Conservation (phyloP, 208 protist species). For the Crithidia expoeki region DNA sequence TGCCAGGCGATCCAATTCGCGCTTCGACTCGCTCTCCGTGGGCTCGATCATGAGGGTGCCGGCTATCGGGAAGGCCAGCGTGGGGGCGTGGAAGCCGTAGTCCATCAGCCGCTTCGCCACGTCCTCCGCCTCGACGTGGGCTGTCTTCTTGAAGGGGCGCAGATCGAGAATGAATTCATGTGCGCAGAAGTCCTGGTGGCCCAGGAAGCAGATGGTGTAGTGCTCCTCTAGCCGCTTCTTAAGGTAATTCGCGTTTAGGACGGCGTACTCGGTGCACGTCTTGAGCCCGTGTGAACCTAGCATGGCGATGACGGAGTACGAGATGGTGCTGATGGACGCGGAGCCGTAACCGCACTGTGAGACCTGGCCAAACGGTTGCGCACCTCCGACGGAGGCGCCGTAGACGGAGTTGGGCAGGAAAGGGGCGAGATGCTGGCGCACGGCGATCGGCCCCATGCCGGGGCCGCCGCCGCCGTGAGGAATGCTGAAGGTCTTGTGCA, state of each 20-base stretch:
- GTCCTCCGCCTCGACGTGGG: conserved; percentile 95
- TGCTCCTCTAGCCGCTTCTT: conserved; percentile 91
- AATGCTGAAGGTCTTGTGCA: conserved; percentile 99
- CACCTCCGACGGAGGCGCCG: conserved; percentile 54
- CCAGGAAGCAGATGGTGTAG: conserved; percentile 95
- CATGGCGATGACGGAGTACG: conserved; percentile 96
- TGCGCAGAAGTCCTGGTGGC: conserved; percentile 79
- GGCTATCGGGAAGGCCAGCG: conserved; percentile 92
- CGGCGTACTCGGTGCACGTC: conserved; percentile 93
- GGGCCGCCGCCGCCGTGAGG: conserved; percentile 97
- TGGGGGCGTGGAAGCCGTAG: conserved; percentile 98
- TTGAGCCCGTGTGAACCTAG: conserved; percentile 93
- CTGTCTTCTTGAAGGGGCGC: conserved; percentile 92
- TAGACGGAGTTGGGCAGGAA: conserved; percentile 92
- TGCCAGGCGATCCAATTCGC: conserved; percentile 95
- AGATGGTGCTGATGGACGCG: conserved; percentile 95
- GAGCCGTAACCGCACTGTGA: conserved; percentile 95
- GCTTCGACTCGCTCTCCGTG: conserved; percentile 96
- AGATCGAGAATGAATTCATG: conserved; percentile 99
- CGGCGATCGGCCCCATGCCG: conserved; percentile 97
- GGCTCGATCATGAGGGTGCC: conserved; percentile 98
- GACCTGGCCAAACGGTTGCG: conserved; percentile 89
- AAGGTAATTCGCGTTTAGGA: conserved; percentile 99
- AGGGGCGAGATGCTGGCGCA: conserved; percentile 91
- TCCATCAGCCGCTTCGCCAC: conserved; percentile 98